Evolutionary conservation across 805 yeast genomes (phyloP).

Genomic region (Yamadazyma sp.): DNA sequence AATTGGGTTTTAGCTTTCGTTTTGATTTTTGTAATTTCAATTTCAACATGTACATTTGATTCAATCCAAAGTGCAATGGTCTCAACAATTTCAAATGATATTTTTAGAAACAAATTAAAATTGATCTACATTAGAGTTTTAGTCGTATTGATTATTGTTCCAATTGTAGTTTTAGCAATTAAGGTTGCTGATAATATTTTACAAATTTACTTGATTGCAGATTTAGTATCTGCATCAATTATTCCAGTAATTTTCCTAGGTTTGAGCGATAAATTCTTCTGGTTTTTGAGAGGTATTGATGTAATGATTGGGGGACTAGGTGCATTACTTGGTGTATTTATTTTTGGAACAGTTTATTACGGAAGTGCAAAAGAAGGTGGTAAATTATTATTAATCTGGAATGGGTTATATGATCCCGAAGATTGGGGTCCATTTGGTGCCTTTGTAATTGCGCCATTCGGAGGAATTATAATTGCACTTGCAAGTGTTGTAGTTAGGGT

Average conservation of each 20-base stretch:
- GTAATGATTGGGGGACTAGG: constrained; percentile 82
- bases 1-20: constrained; percentile 85
- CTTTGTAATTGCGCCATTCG: constrained; percentile 85
- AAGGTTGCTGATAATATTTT: constrained; percentile 78
- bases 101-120: constrained; percentile 77
- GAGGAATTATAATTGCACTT: constrained; percentile 62
- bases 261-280: constrained; percentile 54
- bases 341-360: constrained; percentile 82
- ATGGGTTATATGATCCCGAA: constrained; percentile 69
- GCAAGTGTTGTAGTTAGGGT: constrained; percentile 51
- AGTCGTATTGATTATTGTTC: constrained; percentile 78
- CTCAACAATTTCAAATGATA: constrained; percentile 84
- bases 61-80: constrained; percentile 86
- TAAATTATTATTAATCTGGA: constrained; percentile 65
- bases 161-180: constrained; percentile 80
- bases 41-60: constrained; percentile 88
- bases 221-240: constrained; percentile 80
- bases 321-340: constrained; percentile 73
- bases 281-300: constrained; percentile 75
- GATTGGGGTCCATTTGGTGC: constrained; percentile 98
- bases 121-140: constrained; percentile 63
- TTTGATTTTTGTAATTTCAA: constrained; percentile 64
- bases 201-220: constrained; percentile 87
- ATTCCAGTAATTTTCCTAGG: constrained; percentile 85
- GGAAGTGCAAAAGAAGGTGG: constrained; percentile 74